phyloP scores from a whole-genome alignment of 352 stramenopile genomes.

The Globisporangium sylvaticum region DNA sequence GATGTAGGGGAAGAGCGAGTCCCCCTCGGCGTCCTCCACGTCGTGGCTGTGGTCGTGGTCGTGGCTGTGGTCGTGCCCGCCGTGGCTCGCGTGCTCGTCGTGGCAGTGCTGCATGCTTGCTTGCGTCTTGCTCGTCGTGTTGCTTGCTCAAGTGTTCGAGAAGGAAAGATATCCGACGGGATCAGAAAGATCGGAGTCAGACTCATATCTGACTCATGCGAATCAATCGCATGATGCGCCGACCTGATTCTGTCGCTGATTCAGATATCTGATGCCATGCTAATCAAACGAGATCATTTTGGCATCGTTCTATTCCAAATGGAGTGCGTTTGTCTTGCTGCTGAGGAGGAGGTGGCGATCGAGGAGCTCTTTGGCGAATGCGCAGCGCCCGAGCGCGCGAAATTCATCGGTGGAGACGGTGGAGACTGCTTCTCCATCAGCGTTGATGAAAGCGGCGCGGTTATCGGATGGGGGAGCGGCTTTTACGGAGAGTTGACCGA shows the following conservation, averaged over 20 bases:
- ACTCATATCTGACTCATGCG: neutral
- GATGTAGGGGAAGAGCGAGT: slow-evolving; percentile 82
- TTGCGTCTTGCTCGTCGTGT: neutral
- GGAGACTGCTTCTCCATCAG: slow-evolving; percentile 59
- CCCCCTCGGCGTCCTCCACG: slow-evolving; percentile 63
- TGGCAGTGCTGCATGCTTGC: slow-evolving; percentile 58
- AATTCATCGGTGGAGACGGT: slow-evolving; percentile 33
- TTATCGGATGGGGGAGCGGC: slow-evolving; percentile 55
- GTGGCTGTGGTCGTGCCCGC: slow-evolving; percentile 51
- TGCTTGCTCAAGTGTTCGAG: slow-evolving; percentile 4
- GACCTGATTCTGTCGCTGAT: neutral
- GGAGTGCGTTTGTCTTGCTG: slow-evolving; percentile 12
- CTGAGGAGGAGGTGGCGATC: neutral
- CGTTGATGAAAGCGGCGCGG: slow-evolving; percentile 22
- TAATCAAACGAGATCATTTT: slow-evolving; percentile 21
- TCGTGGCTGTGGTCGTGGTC: slow-evolving; percentile 60
- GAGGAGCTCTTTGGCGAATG: slow-evolving; percentile 37
- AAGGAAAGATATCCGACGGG: neutral
- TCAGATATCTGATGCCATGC: neutral
- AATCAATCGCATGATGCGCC: neutral
- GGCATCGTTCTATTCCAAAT: slow-evolving; percentile 2
- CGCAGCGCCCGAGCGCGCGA: slow-evolving; percentile 4
- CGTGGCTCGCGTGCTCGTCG: slow-evolving; percentile 45
- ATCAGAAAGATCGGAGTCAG: neutral
- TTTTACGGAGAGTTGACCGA: slow-evolving; percentile 62